A percentile compares a stretch with the other conserved stretches of the same genome.
Evolutionary conservation across 208 protist genomes (phyloP).

Genomic region (Crithidia thermophila): DNA sequence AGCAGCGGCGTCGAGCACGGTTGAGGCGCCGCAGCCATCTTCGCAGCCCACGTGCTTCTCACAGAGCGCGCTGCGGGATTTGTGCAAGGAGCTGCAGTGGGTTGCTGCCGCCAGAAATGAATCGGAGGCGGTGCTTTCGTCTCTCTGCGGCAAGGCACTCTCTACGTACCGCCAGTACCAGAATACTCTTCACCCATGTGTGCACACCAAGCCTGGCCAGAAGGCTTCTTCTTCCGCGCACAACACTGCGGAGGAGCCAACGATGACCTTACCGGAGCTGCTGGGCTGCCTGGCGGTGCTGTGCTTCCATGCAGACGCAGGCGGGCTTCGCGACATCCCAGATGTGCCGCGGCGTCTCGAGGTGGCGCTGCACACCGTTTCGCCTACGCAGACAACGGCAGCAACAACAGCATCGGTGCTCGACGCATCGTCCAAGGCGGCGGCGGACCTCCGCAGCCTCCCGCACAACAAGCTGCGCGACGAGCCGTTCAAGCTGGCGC

Average conservation of each 20-base stretch:
- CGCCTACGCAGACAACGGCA: neutral
- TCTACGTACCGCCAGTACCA: constrained; percentile 15
- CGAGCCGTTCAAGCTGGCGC: constrained; percentile 23
- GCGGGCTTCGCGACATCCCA: constrained; percentile 21
- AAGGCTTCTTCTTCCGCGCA: no score
- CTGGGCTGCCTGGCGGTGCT: constrained; percentile 26
- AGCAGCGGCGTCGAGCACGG: neutral
- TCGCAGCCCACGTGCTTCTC: neutral
- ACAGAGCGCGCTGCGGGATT: constrained; percentile 8
- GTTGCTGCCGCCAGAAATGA: neutral
- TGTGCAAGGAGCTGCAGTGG: constrained; percentile 28
- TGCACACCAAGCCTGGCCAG: no score
- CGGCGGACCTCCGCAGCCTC: neutral
- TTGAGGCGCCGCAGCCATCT: neutral
- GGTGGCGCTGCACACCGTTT: constrained; percentile 13
- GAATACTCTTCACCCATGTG: constrained; percentile 5
- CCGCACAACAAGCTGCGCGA: constrained; percentile 33
- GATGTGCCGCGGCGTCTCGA: constrained; percentile 30
- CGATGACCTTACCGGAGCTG: constrained; percentile 22
- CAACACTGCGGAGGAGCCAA: no score
- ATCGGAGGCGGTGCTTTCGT: neutral
- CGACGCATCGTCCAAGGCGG: neutral
- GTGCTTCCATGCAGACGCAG: constrained; percentile 5
- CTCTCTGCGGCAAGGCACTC: constrained; percentile 19
- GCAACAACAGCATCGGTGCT: neutral